Percentiles rank a stretch among this genome's conserved stretches.
These are phyloP conservation scores for Lactarius sp. DNA, from an alignment of 768 basidiomycete genomes.

Conservation along the genomic window DNA sequence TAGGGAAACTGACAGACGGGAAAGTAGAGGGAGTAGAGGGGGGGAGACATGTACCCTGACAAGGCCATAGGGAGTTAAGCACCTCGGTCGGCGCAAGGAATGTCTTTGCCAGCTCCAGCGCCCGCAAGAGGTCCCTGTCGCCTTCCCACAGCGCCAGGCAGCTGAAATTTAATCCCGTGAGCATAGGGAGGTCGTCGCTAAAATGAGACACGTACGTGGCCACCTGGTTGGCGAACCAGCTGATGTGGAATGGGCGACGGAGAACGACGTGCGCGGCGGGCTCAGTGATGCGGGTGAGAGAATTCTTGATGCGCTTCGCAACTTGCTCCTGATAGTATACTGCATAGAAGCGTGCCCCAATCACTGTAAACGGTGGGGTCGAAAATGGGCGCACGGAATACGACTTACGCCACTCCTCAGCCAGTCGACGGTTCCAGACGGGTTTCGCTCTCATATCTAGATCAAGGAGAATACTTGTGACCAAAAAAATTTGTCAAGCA, in stretches of 20 bases:
- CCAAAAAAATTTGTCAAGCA: neutral
- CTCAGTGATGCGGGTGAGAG: constrained; percentile 47
- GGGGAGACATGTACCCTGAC: constrained; percentile 20
- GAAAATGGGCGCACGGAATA: neutral
- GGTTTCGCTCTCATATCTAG: constrained; percentile 44
- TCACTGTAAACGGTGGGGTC: constrained; percentile 4
- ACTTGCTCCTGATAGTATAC: constrained; percentile 67
- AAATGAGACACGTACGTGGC: constrained; percentile 43
- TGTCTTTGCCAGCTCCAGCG: constrained; percentile 61
- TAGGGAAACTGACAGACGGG: neutral
- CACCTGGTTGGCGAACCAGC: constrained; percentile 54
- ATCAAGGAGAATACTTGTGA: constrained; percentile 45
- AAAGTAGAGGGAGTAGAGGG: neutral
- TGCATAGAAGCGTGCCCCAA: neutral
- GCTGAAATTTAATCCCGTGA: constrained; percentile 33
- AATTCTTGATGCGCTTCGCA: constrained; percentile 52
- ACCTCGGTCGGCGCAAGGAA: constrained; percentile 61
- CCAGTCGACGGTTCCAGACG: constrained; percentile 64
- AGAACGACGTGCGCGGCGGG: constrained; percentile 49
- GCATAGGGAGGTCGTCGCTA: neutral
- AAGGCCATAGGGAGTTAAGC: constrained; percentile 68
- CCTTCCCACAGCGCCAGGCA: constrained; percentile 63
- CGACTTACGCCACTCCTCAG: constrained; percentile 74
- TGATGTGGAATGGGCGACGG: constrained; percentile 37
- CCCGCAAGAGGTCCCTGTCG: constrained; percentile 51